Evolutionary conservation across 106 monocot species (phyloP).

Genomic region (Chionographis japonica): DNA sequence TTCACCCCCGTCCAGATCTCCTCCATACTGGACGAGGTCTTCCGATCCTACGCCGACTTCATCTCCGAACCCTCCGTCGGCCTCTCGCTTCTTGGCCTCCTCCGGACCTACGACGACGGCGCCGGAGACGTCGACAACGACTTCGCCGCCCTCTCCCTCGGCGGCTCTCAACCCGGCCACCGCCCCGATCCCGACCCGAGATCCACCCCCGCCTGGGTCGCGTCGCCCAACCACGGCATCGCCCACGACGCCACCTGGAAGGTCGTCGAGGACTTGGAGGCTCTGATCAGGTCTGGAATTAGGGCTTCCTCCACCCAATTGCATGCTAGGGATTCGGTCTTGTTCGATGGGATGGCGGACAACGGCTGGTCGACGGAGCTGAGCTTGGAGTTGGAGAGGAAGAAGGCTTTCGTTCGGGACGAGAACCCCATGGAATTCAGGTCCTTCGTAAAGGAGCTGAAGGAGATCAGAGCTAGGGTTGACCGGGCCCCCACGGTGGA

Average conservation of each 20-base stretch:
- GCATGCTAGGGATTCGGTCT: not conserved
- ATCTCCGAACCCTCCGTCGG: conserved; percentile 3
- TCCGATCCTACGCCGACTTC: conserved; percentile 32
- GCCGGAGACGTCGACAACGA: conserved; percentile 30
- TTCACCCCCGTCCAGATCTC: conserved; percentile 22
- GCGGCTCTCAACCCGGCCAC: not conserved
- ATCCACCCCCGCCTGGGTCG: not conserved
- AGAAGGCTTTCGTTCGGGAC: not conserved
- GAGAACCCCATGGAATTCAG: not conserved
- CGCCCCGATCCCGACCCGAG: not conserved
- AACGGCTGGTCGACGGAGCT: conserved; percentile 17
- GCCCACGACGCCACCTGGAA: conserved; percentile 9
- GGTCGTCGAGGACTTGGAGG: conserved; percentile 14
- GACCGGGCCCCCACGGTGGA: conserved; percentile 6
- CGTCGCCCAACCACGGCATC: conserved; percentile 14
- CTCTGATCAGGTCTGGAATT: conserved; percentile 7
- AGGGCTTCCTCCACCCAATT: not conserved
- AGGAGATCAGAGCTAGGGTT: conserved; percentile 13
- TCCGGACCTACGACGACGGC: conserved; percentile 31
- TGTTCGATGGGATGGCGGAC: conserved; percentile 15
- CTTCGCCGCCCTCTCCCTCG: conserved; percentile 20
- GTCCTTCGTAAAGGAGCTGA: conserved; percentile 21
- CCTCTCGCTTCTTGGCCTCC: conserved; percentile 25
- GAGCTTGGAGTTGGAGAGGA: not conserved
- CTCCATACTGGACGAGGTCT: conserved; percentile 27